Conservation (phyloP, 257 asterid genomes). For the Capsicum rhomboideum region DNA sequence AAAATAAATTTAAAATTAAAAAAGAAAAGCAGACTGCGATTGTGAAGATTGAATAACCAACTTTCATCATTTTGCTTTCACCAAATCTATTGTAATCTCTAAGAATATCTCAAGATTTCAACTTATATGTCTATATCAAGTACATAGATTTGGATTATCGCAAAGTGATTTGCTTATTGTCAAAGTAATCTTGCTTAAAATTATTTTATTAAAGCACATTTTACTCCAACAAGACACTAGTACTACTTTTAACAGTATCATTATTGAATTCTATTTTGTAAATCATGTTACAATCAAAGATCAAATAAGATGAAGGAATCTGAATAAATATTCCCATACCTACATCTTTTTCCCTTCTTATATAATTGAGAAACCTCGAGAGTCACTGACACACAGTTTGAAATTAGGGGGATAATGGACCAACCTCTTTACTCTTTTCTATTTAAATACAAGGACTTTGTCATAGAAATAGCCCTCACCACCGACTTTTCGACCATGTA, state of each 20-base stretch:
- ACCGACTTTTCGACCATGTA: not conserved
- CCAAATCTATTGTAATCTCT: slow-evolving; percentile 12
- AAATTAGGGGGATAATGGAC: not conserved
- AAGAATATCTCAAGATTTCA: not conserved
- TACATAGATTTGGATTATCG: not conserved
- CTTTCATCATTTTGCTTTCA: slow-evolving; percentile 30
- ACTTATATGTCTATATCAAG: not conserved
- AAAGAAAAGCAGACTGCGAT: slow-evolving; percentile 9
- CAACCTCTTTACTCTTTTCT: fast-evolving
- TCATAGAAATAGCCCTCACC: not conserved
- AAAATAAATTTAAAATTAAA: too few relatives aligned
- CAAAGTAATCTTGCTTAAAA: not conserved
- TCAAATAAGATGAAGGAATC: not conserved
- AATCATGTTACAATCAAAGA: not conserved
- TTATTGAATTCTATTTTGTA: not conserved
- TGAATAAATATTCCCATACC: not conserved
- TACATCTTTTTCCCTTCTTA: not conserved
- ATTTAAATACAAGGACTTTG: not conserved
- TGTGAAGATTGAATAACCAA: slow-evolving; percentile 4
- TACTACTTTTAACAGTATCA: not conserved
- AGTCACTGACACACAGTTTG: not conserved
- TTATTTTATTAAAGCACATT: not conserved
- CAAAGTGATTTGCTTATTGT: not conserved
- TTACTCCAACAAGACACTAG: not conserved
- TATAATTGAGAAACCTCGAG: not conserved